Evolutionary conservation across 1,284 basidiomycete genomes (phyloP).

Genomic region (Ustilago cynodontis): DNA sequence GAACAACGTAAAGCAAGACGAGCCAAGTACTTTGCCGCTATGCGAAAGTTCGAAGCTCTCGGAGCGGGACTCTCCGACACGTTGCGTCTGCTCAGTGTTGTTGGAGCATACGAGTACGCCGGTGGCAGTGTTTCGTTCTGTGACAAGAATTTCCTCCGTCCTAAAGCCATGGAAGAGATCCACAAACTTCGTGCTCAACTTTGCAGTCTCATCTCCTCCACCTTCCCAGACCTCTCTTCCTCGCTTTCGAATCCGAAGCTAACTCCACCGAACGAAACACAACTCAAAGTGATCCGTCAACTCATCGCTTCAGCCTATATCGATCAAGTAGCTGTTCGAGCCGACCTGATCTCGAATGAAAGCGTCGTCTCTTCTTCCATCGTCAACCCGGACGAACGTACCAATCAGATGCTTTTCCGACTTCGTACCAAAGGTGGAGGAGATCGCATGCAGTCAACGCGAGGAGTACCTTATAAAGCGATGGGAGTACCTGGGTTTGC

Average conservation of each 20-base stretch:
- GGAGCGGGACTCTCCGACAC: constrained; percentile 89
- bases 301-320: constrained; percentile 90
- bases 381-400: constrained; percentile 26
- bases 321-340: constrained; percentile 93
- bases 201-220: constrained; percentile 62
- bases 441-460: constrained; percentile 79
- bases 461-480: constrained; percentile 86
- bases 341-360: constrained; percentile 77
- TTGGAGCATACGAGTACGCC: constrained; percentile 95
- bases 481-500: constrained; percentile 83
- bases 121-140: constrained; percentile 84
- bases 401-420: constrained; percentile 40
- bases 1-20: constrained; percentile 79
- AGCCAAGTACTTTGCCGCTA: constrained; percentile 71
- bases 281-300: constrained; percentile 92
- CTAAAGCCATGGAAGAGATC: constrained; percentile 98
- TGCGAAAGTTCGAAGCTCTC: constrained; percentile 81
- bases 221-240: constrained; percentile 25
- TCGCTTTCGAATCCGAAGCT: constrained; percentile 52
- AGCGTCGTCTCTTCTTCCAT: constrained; percentile 33
- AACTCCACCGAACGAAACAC: constrained; percentile 55
- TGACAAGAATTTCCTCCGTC: constrained; percentile 87
- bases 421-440: constrained; percentile 71
- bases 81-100: constrained; percentile 87
- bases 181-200: constrained; percentile 92